phyloP scores from a whole-genome alignment of 1,139 yeast genomes.

The Nakaseomyces bracarensis region DNA sequence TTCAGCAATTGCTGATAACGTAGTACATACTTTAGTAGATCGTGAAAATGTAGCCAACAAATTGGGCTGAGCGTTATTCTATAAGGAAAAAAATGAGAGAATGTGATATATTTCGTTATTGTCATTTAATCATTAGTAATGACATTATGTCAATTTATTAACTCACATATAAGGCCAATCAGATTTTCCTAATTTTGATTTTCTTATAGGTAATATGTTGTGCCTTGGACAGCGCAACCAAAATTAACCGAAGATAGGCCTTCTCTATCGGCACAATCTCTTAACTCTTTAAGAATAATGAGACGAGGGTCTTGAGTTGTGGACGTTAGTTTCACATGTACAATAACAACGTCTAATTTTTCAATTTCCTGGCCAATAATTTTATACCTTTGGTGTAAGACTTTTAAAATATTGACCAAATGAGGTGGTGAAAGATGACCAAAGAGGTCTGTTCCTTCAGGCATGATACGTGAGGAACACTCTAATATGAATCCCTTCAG shows the following conservation, averaged over 20 bases:
- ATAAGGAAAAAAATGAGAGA: too few species aligned
- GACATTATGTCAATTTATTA: too few species aligned
- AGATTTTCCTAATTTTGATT: too few species aligned
- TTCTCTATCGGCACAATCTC: conserved; percentile 23
- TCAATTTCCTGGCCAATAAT: conserved; percentile 14
- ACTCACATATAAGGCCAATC: too few species aligned
- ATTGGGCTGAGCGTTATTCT: too few species aligned
- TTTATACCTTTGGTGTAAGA: conserved; percentile 29
- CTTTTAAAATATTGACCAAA: conserved; percentile 48
- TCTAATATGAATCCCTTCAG: conserved; percentile 60
- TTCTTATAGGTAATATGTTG: not conserved
- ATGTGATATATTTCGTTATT: too few species aligned
- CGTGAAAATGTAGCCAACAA: too few species aligned
- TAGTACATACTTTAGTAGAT: too few species aligned
- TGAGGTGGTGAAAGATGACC: conserved; percentile 74
- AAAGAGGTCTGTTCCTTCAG: conserved; percentile 43
- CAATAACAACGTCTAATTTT: conserved; percentile 50
- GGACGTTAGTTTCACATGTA: conserved; percentile 63
- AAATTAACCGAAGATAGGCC: conserved; percentile 13
- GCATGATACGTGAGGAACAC: conserved; percentile 56
- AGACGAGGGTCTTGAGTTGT: conserved; percentile 45
- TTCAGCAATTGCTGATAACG: too few species aligned
- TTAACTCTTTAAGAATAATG: conserved; percentile 41
- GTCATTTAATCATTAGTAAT: too few species aligned
- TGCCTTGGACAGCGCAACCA: conserved; percentile 2